Conservation (phyloP, 345 rosid genomes). For the Syzygium grande region DNA sequence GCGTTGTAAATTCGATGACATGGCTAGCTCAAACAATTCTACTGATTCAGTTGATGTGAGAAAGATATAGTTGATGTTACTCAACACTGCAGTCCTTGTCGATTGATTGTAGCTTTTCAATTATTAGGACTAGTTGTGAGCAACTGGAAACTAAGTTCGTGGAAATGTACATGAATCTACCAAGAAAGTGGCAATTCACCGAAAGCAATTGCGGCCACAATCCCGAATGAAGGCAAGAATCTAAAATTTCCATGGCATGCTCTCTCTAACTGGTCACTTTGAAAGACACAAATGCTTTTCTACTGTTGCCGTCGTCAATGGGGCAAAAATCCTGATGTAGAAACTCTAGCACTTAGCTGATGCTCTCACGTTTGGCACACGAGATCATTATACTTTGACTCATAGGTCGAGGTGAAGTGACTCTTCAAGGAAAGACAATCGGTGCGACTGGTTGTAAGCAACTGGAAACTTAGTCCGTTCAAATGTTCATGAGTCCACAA, state of each 20-base stretch:
- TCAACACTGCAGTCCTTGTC: neutral
- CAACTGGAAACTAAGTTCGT: neutral
- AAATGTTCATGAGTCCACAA: too few relatives aligned
- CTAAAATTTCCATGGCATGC: neutral
- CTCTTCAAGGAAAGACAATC: too few relatives aligned
- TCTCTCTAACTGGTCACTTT: neutral
- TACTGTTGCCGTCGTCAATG: neutral
- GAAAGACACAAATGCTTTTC: neutral
- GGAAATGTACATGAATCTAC: neutral
- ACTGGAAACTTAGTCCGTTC: too few relatives aligned
- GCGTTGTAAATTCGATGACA: neutral
- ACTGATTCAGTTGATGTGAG: neutral
- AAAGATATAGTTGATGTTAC: neutral
- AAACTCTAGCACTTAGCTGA: neutral
- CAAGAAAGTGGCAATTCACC: neutral
- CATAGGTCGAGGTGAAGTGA: too few relatives aligned
- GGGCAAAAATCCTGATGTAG: neutral
- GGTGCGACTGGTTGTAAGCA: too few relatives aligned
- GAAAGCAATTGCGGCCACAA: neutral
- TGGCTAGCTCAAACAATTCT: neutral
- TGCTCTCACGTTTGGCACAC: neutral
- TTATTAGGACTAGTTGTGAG: neutral
- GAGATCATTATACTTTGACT: too few relatives aligned
- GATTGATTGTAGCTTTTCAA: neutral
- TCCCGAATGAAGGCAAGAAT: neutral